Evolutionary conservation across 306 rosid species (phyloP).

Genomic region (Adenanthera pavonina): DNA sequence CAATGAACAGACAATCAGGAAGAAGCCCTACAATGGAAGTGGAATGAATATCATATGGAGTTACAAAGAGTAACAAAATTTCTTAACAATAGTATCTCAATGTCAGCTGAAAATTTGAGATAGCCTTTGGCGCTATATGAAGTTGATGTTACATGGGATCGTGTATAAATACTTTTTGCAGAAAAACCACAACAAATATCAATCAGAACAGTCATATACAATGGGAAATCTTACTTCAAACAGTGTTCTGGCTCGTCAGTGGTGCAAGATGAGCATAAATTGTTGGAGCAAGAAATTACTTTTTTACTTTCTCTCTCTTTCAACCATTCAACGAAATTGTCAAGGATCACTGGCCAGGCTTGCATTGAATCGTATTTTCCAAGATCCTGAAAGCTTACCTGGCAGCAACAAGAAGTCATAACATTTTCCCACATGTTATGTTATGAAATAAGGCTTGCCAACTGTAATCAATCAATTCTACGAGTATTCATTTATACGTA

Average conservation of each 20-base stretch:
- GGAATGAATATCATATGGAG: constrained; percentile 1
- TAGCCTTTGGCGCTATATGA: constrained; percentile 43
- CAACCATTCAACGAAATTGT: constrained; percentile 76
- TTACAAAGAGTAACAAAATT: constrained; percentile 36
- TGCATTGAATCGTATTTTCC: constrained; percentile 56
- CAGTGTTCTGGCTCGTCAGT: constrained; percentile 36
- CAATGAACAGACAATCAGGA: constrained; percentile 11
- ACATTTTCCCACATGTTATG: constrained; percentile 10
- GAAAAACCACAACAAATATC: constrained; percentile 41
- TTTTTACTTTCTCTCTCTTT: constrained; percentile 46
- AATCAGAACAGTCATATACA: constrained; percentile 50
- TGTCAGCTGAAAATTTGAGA: constrained; percentile 33
- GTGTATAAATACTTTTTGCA: constrained; percentile 32
- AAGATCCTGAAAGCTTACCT: constrained; percentile 66
- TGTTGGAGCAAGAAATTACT: constrained; percentile 23
- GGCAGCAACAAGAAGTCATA: constrained; percentile 38
- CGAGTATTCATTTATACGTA: background rate
- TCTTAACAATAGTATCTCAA: constrained; percentile 25
- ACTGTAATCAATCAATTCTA: constrained; percentile 30
- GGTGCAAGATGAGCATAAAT: constrained; percentile 30
- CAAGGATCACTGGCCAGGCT: constrained; percentile 79
- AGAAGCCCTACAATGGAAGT: constrained; percentile 5
- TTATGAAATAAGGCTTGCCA: constrained; percentile 29
- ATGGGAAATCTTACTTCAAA: constrained; percentile 45
- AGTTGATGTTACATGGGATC: constrained; percentile 38